Evolutionary conservation across 2,329 filamentous ascomycete species (phyloP), one percentile per base, ranked within the genome.

Genomic region (Mollisia scopiformis): DNA sequence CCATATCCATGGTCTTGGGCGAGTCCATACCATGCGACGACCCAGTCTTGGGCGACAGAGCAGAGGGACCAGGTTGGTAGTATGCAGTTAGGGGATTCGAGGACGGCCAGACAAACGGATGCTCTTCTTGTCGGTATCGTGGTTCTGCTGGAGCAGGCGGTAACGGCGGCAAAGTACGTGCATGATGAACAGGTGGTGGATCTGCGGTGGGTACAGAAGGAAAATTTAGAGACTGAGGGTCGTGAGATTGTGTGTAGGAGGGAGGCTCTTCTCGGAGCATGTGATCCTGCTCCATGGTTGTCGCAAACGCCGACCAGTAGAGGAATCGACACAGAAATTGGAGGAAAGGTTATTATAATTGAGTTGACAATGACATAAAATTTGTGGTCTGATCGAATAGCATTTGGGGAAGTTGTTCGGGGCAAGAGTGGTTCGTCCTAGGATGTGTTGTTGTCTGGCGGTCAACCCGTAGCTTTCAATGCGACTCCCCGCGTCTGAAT

Each of bases 31-130:
- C 50, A 30, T 52, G 47, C 10, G 62, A 59, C 7, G 62, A 47
- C 46, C 57, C 64, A 10, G 49, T 64, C 54, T 69, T 71, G 5
- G 72, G 70, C n/a, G 72, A 71, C 14, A 70, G 57, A 41, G 69
- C 63, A 7, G 71, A 68, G 10, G 70, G 69, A 7, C 69, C 69
- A 19, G 72, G 67, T 49, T 73, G 70, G 53, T 73, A 73, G 59
- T 73, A 73, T 39, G 71, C 70, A 14, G 69, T 73, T 50, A 73
- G 57, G 61, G 72, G 72, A 58, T 74, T 74, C 23, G 70, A 71
- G 14, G 70, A 73, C 6, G 72, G 72, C 72, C 72, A 74, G 43
- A 62, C 59, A 49, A 66, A 69, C 52, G 63, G 66, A 35, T 66
- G 58, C 27, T 72, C 70, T 55, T 69, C 69, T 23, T 65, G 39